These are phyloP conservation scores for Gossypium davidsonii DNA, from an alignment of 441 rosid species.

Conservation along the genomic window DNA sequence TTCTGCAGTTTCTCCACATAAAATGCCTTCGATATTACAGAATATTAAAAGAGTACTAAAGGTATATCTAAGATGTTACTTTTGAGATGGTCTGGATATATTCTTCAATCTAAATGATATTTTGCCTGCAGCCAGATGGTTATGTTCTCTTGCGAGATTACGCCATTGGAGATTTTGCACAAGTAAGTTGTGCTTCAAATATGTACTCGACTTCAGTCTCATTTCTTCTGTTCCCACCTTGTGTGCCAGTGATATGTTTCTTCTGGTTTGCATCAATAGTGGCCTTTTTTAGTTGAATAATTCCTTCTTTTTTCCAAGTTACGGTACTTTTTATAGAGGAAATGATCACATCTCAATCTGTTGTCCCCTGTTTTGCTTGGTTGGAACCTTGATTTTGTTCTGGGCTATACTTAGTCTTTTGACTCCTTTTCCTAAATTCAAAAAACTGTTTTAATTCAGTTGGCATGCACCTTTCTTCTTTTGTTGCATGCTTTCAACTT, in stretches of 20 bases:
- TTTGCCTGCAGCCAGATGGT: constrained; percentile 28
- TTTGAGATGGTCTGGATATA: neutral
- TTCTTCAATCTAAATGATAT: neutral
- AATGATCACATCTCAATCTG: neutral
- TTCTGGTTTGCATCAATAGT: neutral
- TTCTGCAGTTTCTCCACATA: constrained; percentile 33
- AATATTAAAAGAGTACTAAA: constrained; percentile 18
- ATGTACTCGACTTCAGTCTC: neutral
- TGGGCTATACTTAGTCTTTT: neutral
- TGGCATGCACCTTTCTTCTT: neutral
- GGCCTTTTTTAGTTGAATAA: neutral
- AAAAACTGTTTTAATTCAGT: neutral
- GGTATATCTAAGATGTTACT: constrained; percentile 20
- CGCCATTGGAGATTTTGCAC: constrained; percentile 34
- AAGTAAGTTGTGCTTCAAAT: constrained; percentile 18
- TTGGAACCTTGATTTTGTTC: neutral
- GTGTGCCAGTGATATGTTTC: neutral
- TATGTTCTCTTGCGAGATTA: constrained; percentile 31
- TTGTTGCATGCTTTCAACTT: constrained; percentile 5
- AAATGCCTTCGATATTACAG: constrained; percentile 21
- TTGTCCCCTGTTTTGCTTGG: neutral
- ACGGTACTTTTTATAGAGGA: neutral
- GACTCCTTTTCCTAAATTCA: neutral
- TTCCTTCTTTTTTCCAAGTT: neutral
- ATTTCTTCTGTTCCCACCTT: neutral